Conservation (phyloP, 2,329 filamentous ascomycete species). For the Monilinia fructigena region DNA sequence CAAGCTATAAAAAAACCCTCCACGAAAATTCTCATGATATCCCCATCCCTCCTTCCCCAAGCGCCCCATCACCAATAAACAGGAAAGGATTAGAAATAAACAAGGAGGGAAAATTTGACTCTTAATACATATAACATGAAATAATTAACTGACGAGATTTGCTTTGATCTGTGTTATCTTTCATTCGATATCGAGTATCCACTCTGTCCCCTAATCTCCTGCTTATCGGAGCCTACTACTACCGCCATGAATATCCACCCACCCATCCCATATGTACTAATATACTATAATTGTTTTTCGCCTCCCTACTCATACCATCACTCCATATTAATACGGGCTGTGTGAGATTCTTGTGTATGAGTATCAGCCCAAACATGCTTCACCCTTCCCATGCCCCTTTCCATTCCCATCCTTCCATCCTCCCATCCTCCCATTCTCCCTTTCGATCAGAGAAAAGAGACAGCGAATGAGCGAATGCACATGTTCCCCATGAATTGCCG, state of each 20-base stretch:
- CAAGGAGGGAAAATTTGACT: neutral
- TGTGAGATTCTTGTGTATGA: neutral
- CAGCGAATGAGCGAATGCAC: neutral
- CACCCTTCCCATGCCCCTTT: neutral
- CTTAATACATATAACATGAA: slow-evolving; percentile 15
- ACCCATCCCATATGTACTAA: slow-evolving; percentile 15
- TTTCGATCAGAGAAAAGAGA: neutral
- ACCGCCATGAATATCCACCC: slow-evolving; percentile 1
- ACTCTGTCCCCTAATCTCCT: neutral
- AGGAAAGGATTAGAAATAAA: neutral
- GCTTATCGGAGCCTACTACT: neutral
- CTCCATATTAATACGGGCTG: neutral
- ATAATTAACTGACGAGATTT: neutral
- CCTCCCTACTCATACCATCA: neutral
- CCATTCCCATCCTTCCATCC: too few species aligned
- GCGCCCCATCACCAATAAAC: neutral
- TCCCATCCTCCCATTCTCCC: neutral
- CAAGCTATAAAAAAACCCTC: too few species aligned
- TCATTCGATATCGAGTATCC: slow-evolving; percentile 5
- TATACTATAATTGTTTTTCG: neutral
- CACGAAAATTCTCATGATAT: too few species aligned
- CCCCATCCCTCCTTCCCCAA: too few species aligned
- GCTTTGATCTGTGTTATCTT: neutral
- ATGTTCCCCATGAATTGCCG: neutral
- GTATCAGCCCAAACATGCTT: neutral